These are phyloP conservation scores for Solanum piurae DNA, from an alignment of 257 asterid genomes.

Conservation along the genomic window DNA sequence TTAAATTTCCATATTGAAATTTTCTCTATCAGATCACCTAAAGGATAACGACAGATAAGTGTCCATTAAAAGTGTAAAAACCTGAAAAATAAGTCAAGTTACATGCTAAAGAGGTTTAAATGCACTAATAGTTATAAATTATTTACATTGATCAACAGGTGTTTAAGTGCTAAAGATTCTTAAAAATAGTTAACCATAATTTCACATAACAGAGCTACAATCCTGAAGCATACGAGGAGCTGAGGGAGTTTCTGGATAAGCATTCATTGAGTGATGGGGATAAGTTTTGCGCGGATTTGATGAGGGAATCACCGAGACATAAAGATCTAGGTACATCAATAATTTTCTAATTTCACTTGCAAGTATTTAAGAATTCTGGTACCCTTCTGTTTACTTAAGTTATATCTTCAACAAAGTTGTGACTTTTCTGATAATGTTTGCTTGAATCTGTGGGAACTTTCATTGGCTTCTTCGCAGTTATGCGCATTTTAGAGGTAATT, in stretches of 20 bases:
- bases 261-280: constrained; percentile 63
- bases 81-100: neutral
- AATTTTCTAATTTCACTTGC: neutral
- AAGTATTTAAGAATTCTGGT: neutral
- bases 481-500: constrained; percentile 71
- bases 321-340: constrained; percentile 39
- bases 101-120: neutral
- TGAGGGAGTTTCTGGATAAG: constrained; percentile 51
- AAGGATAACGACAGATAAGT: neutral
- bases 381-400: too few relatives aligned
- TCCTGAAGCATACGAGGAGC: constrained; percentile 58
- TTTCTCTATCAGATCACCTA: neutral
- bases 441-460: neutral
- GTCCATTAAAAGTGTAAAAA: neutral
- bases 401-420: too few relatives aligned
- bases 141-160: neutral
- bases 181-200: neutral
- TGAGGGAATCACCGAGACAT: constrained; percentile 74
- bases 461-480: constrained; percentile 26
- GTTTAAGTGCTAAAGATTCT: neutral
- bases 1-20: neutral
- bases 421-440: neutral
- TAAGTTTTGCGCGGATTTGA: constrained; percentile 63
- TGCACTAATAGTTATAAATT: neutral
- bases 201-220: constrained; percentile 68